Evolutionary conservation across 768 basidiomycete species (phyloP).

Genomic region (Suillus plorans): DNA sequence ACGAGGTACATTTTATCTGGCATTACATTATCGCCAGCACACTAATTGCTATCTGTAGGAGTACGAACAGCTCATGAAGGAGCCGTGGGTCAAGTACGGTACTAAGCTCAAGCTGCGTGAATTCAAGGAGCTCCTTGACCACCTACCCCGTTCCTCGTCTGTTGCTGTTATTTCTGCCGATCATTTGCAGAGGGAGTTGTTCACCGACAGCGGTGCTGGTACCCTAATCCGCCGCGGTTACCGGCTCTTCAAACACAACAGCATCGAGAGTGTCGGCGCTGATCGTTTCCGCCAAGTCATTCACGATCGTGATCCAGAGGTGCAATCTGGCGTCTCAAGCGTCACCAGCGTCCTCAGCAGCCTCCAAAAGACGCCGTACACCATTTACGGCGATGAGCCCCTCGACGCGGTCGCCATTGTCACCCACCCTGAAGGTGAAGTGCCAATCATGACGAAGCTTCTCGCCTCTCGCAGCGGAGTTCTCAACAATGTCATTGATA

Average conservation of each 20-base stretch:
- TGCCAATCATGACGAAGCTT: constrained; percentile 91
- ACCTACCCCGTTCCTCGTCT: constrained; percentile 96
- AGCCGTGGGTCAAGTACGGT: constrained; percentile 98
- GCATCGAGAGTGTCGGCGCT: constrained; percentile 81
- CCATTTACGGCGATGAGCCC: constrained; percentile 98
- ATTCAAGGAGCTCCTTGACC: constrained; percentile 98
- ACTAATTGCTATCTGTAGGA: constrained; percentile 50
- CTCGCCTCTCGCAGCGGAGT: constrained; percentile 85
- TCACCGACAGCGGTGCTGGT: constrained; percentile 97
- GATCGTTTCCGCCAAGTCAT: constrained; percentile 95
- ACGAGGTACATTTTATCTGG: constrained; percentile 60
- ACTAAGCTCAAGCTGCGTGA: constrained; percentile 99
- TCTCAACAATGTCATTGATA: constrained; percentile 94
- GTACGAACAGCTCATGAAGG: constrained; percentile 94
- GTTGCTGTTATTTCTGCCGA: constrained; percentile 96
- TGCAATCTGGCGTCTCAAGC: constrained; percentile 77
- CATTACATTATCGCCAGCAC: background rate
- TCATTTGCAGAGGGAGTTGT: constrained; percentile 94
- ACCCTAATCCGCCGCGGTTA: constrained; percentile 98
- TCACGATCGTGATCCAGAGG: constrained; percentile 93
- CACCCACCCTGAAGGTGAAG: constrained; percentile 84
- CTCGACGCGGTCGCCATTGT: constrained; percentile 95
- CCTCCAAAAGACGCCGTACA: constrained; percentile 81
- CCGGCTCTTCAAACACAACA: constrained; percentile 90
- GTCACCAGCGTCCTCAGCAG: constrained; percentile 79